These are phyloP conservation scores for Sabuloglossum arenarium DNA, from an alignment of 495 filamentous ascomycete genomes.

Conservation along the genomic window DNA sequence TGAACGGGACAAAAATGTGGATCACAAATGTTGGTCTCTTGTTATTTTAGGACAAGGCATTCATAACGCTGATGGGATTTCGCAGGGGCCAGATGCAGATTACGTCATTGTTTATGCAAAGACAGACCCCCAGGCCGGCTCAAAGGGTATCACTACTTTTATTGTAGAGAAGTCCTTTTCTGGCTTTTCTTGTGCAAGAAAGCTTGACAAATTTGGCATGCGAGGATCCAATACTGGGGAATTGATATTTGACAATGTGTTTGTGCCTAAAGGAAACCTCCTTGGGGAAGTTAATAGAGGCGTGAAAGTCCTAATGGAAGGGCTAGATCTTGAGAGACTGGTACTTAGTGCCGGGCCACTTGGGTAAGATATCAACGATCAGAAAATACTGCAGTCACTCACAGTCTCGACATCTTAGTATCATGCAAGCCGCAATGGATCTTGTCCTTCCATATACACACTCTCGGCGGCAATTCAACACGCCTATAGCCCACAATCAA, in stretches of 20 bases:
- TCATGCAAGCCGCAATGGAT: conserved; percentile 88
- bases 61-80: background rate
- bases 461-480: conserved; percentile 69
- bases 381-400: background rate
- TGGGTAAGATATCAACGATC: conserved; percentile 24
- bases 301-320: conserved; percentile 87
- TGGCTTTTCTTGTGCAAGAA: conserved; percentile 74
- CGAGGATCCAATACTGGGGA: conserved; percentile 92
- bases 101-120: conserved; percentile 88
- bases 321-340: conserved; percentile 79
- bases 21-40: conserved; percentile 59
- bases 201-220: conserved; percentile 98
- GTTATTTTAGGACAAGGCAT: background rate
- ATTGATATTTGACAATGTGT: conserved; percentile 78
- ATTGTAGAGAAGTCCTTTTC: conserved; percentile 51
- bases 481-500: conserved; percentile 81
- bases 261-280: conserved; percentile 64
- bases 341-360: conserved; percentile 81
- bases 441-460: conserved; percentile 79
- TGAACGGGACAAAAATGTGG: conserved; percentile 98
- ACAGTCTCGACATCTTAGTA: conserved; percentile 22
- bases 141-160: conserved; percentile 91
- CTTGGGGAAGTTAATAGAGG: conserved; percentile 64
- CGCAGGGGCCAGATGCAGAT: conserved; percentile 72
- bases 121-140: conserved; percentile 57